A percentile compares a stretch with the other conserved stretches of the same genome.
Evolutionary conservation across 2,329 filamentous ascomycete genomes (phyloP).

Genomic region (Trematosphaeria pertusa): DNA sequence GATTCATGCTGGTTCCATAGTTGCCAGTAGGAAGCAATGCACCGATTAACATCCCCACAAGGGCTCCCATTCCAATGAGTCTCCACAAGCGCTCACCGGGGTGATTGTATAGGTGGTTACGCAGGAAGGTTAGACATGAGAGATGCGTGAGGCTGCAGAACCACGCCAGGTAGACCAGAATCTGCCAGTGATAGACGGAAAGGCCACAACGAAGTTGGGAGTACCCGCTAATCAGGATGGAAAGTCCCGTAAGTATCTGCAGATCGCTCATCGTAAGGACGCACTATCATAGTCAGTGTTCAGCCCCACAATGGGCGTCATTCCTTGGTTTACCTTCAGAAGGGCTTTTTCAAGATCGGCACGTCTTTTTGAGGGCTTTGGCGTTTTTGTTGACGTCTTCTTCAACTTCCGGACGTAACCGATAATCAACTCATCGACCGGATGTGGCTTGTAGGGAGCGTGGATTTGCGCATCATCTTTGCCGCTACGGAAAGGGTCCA

Average conservation of each 20-base stretch:
- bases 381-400: too few relatives aligned
- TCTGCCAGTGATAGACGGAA: conserved; percentile 4
- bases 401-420: background rate
- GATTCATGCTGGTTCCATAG: background rate
- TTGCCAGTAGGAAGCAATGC: background rate
- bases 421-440: background rate
- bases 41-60: background rate
- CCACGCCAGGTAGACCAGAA: conserved; percentile 2
- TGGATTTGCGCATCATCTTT: background rate
- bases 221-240: conserved; percentile 4
- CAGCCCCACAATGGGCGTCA: background rate
- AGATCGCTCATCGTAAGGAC: conserved; percentile 2
- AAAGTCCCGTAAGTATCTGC: conserved; percentile 2
- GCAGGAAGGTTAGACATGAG: conserved; percentile 1
- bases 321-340: background rate
- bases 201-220: conserved; percentile 2
- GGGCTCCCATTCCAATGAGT: background rate
- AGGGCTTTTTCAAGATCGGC: background rate
- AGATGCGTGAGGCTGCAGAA: conserved; percentile 2
- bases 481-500: conserved; percentile 1
- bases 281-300: background rate
- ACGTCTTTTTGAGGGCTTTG: too few relatives aligned
- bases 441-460: background rate
- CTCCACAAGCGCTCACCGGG: background rate
- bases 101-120: conserved; percentile 1